Base-by-base conservation (phyloP, 495 filamentous ascomycete genomes). In the Penicillium soppii region DNA sequence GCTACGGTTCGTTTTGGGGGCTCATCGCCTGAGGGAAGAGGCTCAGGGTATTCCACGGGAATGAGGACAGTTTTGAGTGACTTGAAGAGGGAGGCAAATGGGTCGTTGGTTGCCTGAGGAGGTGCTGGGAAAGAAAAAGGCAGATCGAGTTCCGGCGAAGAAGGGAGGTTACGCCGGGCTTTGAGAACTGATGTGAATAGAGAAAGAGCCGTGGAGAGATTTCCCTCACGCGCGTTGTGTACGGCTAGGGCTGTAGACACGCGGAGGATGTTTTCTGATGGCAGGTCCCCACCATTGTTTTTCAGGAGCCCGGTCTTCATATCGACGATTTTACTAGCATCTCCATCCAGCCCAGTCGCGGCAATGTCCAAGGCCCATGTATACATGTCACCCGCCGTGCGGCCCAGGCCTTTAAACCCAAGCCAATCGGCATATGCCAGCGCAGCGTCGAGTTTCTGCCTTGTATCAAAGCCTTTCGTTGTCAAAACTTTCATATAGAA, bases 111-210 rank as follows among this genome's bases (percentile, higher is more conserved):
- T 19, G 82, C 72, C 10, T 72, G 68, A 1, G 82, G 82, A 0
- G 80, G 76, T 0, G 81, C 57, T 0, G 88, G 83, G 53, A 76
- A 71, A 2, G 72, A 58, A 1, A 59, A 47, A 29, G 80, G 16
- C 7, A 74, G 9, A 17, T 65, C 59, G 5, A 23, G 67, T 25
- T 57, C 56, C 12, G 57, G n/a, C 12, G 53, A 60, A 29, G 41
- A 48, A 2, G 63, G 74, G 21, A 61, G 79, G 29, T 66, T 65
- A 8, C 80, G 76, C 20, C 90, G 80, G 7, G 89, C 88, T 54
- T 89, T 84, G 6, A 98, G 78, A 35, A 96, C 75, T 10, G 90
- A 94, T 41, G 94, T 81, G 59, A 92, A 85, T 37, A 96, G 87
- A n/a, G 91, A 87, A 2, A 98, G 77, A 10, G 92, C 89, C 4